A percentile compares a stretch with the other conserved stretches of the same genome.
phyloP scores from a whole-genome alignment of 352 stramenopile species.

The Globisporangium nunn region DNA sequence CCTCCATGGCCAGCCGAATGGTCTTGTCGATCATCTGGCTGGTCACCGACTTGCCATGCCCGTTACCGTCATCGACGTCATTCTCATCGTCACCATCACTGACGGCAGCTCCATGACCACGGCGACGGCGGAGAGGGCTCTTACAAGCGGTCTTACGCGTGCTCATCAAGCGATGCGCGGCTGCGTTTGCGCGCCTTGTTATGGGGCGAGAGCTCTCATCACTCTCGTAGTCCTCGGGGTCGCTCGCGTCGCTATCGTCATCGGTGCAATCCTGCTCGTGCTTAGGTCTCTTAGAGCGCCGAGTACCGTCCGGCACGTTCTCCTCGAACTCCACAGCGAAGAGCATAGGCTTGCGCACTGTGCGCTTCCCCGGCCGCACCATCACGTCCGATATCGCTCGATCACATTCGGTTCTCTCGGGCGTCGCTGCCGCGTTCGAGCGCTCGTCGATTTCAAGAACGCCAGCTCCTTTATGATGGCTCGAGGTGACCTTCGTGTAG shows the following conservation, averaged over 20 bases:
- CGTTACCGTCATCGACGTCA: no score
- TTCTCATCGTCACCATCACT: no score
- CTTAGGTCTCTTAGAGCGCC: not conserved
- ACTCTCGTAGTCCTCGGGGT: not conserved
- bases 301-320: not conserved
- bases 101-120: no score
- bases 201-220: not conserved
- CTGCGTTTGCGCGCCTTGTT: no score
- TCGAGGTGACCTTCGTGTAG: not conserved
- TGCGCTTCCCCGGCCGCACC: no score
- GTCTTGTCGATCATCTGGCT: slow-evolving; percentile 6
- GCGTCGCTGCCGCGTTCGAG: not conserved
- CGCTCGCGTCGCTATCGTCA: not conserved
- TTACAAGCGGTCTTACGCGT: no score
- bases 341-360: no score
- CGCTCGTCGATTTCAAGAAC: not conserved
- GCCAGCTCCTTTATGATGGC: not conserved
- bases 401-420: no score
- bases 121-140: no score
- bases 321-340: no score
- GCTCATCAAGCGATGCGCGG: no score
- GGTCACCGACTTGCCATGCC: not conserved
- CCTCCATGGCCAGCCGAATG: not conserved
- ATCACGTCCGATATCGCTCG: no score
- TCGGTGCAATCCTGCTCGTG: not conserved